phyloP scores from a whole-genome alignment of 495 filamentous ascomycete genomes.

The Neurospora sp. region DNA sequence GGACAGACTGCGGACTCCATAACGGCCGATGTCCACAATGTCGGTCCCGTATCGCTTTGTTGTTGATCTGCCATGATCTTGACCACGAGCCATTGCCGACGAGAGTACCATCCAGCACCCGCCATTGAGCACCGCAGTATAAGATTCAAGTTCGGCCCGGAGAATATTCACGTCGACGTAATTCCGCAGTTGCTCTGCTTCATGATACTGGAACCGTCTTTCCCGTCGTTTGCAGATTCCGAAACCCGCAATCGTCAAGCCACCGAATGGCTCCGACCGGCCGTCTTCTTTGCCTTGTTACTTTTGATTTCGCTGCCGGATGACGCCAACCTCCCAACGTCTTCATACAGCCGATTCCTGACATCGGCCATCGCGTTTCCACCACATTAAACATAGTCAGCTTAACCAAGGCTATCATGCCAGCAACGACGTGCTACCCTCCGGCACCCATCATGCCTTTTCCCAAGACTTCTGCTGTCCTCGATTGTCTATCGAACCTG shows the following conservation, averaged over 20 bases:
- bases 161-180: background rate
- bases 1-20: background rate
- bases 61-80: background rate
- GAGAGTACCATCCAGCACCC: background rate
- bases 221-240: background rate
- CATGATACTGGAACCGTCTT: background rate
- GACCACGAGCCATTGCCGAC: background rate
- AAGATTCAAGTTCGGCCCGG: background rate
- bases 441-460: background rate
- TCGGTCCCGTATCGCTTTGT: background rate
- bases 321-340: background rate
- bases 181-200: background rate
- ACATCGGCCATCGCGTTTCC: background rate
- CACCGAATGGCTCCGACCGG: background rate
- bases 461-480: background rate
- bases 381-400: background rate
- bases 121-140: background rate
- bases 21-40: background rate
- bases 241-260: background rate
- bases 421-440: background rate
- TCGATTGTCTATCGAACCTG: background rate
- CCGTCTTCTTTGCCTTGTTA: background rate
- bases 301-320: background rate
- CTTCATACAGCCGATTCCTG: background rate
- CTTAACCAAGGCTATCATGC: background rate